Conservation (phyloP, 441 rosid species). For the Bruguiera hainesii region DNA sequence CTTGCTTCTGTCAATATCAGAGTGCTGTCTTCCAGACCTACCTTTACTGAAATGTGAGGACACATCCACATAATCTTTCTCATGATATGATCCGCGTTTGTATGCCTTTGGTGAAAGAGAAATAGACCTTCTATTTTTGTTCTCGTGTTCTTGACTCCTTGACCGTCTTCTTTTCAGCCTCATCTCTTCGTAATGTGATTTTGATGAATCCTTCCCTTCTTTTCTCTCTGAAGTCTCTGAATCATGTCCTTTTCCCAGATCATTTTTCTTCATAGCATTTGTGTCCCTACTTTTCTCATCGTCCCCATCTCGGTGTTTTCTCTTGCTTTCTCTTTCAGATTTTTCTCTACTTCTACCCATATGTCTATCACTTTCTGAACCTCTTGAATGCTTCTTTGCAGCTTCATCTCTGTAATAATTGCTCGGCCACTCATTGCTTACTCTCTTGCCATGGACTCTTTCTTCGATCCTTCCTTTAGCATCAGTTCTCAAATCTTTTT, state of each 20-base stretch:
- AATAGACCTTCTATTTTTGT: conserved; percentile 46
- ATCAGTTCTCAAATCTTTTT: conserved; percentile 33
- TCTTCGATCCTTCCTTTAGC: conserved; percentile 35
- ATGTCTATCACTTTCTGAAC: conserved; percentile 39
- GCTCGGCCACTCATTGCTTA: conserved; percentile 27
- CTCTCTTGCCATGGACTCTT: conserved; percentile 35
- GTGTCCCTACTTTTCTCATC: conserved; percentile 41
- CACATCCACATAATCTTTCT: conserved; percentile 41
- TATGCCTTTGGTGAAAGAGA: conserved; percentile 50
- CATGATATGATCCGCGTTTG: conserved; percentile 40
- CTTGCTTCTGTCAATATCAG: conserved; percentile 40
- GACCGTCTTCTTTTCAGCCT: conserved; percentile 62
- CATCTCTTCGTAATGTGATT: conserved; percentile 41
- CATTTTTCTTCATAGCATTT: conserved; percentile 40
- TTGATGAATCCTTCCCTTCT: conserved; percentile 46
- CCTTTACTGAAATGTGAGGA: conserved; percentile 39
- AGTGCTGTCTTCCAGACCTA: conserved; percentile 47
- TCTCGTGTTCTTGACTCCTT: conserved; percentile 60
- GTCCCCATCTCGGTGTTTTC: conserved; percentile 42
- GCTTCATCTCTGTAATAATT: conserved; percentile 34
- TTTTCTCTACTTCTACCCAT: conserved; percentile 35
- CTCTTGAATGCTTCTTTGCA: conserved; percentile 46
- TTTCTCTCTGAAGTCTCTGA: conserved; percentile 42
- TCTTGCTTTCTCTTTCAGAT: conserved; percentile 45
- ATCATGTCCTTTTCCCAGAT: conserved; percentile 40